These are phyloP conservation scores for Postia placenta DNA, from an alignment of 768 basidiomycete genomes.

Conservation along the genomic window DNA sequence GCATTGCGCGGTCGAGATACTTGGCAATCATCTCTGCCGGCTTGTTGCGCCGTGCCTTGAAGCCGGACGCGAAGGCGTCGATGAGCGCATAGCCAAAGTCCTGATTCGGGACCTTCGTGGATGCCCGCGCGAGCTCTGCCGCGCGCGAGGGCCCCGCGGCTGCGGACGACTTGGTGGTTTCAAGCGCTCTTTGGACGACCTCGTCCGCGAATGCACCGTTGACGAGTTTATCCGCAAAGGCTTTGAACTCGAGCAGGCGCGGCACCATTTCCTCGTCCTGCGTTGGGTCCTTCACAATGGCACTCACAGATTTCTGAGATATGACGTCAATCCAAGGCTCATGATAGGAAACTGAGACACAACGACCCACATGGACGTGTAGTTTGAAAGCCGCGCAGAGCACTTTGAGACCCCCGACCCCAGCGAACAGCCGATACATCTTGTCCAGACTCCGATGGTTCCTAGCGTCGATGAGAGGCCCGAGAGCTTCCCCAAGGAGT, in stretches of 20 bases:
- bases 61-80: conserved; percentile 69
- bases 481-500: conserved; percentile 36
- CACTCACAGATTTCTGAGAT: conserved; percentile 45
- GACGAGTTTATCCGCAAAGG: conserved; percentile 46
- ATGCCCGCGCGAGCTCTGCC: conserved; percentile 25
- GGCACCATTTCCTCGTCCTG: conserved; percentile 77
- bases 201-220: conserved; percentile 46
- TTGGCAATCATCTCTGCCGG: conserved; percentile 94
- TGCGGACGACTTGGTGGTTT: background rate
- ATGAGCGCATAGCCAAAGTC: conserved; percentile 62
- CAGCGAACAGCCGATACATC: conserved; percentile 59
- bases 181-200: conserved; percentile 14
- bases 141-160: conserved; percentile 2
- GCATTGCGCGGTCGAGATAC: conserved; percentile 81
- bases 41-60: conserved; percentile 71
- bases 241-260: conserved; percentile 62
- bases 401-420: conserved; percentile 46
- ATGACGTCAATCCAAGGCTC: background rate
- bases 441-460: conserved; percentile 36
- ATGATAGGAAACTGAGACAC: background rate
- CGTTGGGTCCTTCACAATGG: conserved; percentile 57
- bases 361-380: conserved; percentile 46
- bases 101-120: conserved; percentile 36
- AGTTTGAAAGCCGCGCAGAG: conserved; percentile 58
- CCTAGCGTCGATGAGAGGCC: conserved; percentile 42